phyloP scores from a whole-genome alignment of 1,284 basidiomycete genomes.

The Papiliotrema fonsecae region DNA sequence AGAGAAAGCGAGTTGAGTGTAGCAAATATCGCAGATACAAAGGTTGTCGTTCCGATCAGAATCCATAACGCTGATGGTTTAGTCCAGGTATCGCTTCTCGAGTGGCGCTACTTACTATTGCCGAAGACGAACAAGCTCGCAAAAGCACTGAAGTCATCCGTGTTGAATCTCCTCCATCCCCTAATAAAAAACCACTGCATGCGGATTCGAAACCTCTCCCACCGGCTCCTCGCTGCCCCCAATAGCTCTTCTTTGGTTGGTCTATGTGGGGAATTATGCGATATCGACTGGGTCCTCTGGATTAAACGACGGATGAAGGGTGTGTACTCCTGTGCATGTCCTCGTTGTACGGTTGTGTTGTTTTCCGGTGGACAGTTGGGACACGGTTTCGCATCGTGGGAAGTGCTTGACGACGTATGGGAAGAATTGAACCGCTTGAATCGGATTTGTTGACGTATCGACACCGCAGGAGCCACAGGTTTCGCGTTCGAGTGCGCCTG shows the following conservation, averaged over 20 bases:
- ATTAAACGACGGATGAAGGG: slow-evolving; percentile 67
- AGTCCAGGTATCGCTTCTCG: neutral
- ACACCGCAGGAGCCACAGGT: neutral
- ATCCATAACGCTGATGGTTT: slow-evolving; percentile 59
- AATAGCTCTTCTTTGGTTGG: slow-evolving; percentile 85
- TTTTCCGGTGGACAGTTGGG: slow-evolving; percentile 2
- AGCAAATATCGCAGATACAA: slow-evolving; percentile 88
- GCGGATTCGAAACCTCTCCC: slow-evolving; percentile 83
- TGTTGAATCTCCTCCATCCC: slow-evolving; percentile 91
- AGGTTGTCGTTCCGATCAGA: slow-evolving; percentile 91
- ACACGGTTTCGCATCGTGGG: slow-evolving; percentile 3
- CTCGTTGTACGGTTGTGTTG: slow-evolving; percentile 39
- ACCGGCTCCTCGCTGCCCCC: slow-evolving; percentile 77
- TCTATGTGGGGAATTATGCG: slow-evolving; percentile 57
- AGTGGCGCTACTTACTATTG: slow-evolving; percentile 61
- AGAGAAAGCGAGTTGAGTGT: slow-evolving; percentile 83
- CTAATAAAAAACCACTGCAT: slow-evolving; percentile 98
- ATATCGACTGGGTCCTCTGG: slow-evolving; percentile 21
- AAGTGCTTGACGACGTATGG: neutral
- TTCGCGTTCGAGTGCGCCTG: slow-evolving; percentile 27
- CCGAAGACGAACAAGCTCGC: slow-evolving; percentile 91
- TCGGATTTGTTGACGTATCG: neutral
- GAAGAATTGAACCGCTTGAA: slow-evolving; percentile 1
- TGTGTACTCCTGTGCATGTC: slow-evolving; percentile 60
- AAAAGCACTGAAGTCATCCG: slow-evolving; percentile 96